Evolutionary conservation across 2,329 filamentous ascomycete genomes (phyloP).

Genomic region (Ceratocystis ficicola): DNA sequence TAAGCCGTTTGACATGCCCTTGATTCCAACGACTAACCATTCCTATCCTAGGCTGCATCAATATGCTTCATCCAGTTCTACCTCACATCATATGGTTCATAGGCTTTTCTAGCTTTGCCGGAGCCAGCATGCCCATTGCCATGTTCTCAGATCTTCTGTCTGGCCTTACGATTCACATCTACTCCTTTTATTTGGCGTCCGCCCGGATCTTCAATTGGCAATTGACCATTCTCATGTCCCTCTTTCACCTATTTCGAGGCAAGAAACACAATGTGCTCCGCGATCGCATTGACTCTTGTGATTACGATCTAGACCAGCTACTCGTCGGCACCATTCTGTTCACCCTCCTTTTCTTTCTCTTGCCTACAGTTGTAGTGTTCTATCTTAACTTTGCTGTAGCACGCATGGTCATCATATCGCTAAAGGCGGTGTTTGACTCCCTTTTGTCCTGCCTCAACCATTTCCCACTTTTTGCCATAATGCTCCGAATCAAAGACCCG

Average conservation of each 20-base stretch:
- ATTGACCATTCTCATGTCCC: constrained; percentile 84
- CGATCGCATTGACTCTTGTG: constrained; percentile 95
- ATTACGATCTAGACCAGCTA: constrained; percentile 95
- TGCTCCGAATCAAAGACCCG: constrained; percentile 91
- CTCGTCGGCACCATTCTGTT: constrained; percentile 94
- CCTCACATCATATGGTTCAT: constrained; percentile 83
- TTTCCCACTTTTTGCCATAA: constrained; percentile 91
- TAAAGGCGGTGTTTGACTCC: constrained; percentile 87
- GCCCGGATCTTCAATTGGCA: constrained; percentile 98
- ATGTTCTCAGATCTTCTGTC: constrained; percentile 90
- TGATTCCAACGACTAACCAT: neutral
- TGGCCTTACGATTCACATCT: constrained; percentile 85
- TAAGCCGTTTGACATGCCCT: neutral
- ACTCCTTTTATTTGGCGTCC: constrained; percentile 94
- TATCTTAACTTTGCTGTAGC: constrained; percentile 93
- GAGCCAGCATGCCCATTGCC: constrained; percentile 92
- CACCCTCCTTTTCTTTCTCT: constrained; percentile 83
- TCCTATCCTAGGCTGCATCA: constrained; percentile 51
- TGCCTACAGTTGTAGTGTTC: constrained; percentile 91
- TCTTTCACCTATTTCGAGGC: constrained; percentile 97
- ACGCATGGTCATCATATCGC: constrained; percentile 83
- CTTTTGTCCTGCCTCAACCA: constrained; percentile 89
- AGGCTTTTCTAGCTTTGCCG: constrained; percentile 87
- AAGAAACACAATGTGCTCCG: constrained; percentile 96
- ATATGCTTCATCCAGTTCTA: constrained; percentile 64